Evolutionary conservation across 2,329 filamentous ascomycete species (phyloP), one percentile per base, ranked within the genome.

Genomic region (Myrmaecium sp.): DNA sequence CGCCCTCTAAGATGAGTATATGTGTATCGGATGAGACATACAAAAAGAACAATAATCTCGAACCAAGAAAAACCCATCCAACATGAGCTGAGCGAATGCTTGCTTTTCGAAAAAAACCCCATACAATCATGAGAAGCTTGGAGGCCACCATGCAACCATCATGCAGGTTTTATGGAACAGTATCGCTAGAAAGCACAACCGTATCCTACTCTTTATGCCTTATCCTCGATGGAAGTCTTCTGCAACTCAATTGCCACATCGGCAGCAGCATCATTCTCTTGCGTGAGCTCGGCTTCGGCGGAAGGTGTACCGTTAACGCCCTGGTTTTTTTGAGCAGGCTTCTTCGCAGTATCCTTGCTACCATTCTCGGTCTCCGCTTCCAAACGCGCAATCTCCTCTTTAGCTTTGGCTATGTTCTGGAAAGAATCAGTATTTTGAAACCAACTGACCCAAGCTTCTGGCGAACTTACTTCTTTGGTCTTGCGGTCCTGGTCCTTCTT

Each of bases 361-460:
- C 59, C 57, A 35, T 60, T 53, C 31, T 58, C 54, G 33, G 50
- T 47, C 49, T 94, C 86, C 30, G 65, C 59, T 40, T 74, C 69
- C 22, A 95, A 69, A 40, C 74, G 74, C 49, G 84, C 81, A 36
- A 98, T 91, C 55, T 94, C 83, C 56, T 86, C 86, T 64, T 93
- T 78, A 34, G 89, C 89, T 58, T 94, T 93, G 36, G 82, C 80
- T 34, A 95, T 76, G 64, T 98, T 98, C 89, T 95, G 17, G 14
- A 14, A 12, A 26, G 11, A 28, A 23, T 45, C 31, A 45, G 38
- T 27, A 25, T 14, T 20, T 21, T 16, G 10, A 19, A 9, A 16
- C n/a, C 6, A 6, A 3, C 10, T 12, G 9, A 23, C 4, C 16
- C 22, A 10, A 18, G 14, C 11, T 25, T n/a, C 9, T 6, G 11